These are phyloP conservation scores for Fomitopsis pinicola DNA, from an alignment of 1,284 basidiomycete genomes.

Conservation along the genomic window DNA sequence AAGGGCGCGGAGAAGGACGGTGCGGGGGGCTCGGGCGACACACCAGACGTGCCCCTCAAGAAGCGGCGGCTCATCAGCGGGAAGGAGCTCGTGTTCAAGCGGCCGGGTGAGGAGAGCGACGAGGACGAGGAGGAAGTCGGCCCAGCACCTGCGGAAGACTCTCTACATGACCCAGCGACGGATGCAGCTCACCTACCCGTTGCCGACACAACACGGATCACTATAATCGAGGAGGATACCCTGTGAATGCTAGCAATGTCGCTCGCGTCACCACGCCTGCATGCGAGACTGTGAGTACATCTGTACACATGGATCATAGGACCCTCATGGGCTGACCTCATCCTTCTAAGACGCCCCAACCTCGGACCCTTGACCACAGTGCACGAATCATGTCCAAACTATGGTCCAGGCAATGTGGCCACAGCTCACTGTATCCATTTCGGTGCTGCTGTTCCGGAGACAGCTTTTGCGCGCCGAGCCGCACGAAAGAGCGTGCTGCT, in stretches of 20 bases:
- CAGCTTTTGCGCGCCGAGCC: too few species aligned
- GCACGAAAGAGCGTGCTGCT: too few species aligned
- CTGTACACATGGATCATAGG: too few species aligned
- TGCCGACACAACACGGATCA: slow-evolving; percentile 37
- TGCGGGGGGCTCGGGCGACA: slow-evolving; percentile 13
- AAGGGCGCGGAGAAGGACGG: slow-evolving; percentile 23
- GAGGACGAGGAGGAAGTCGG: slow-evolving; percentile 32
- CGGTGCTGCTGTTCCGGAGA: too few species aligned
- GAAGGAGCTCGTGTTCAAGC: slow-evolving; percentile 52
- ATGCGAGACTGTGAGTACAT: too few species aligned
- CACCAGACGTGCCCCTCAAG: slow-evolving; percentile 36
- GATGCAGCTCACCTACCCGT: slow-evolving; percentile 19
- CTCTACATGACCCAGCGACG: slow-evolving; percentile 10
- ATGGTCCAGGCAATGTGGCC: too few species aligned
- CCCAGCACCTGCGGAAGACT: slow-evolving; percentile 15
- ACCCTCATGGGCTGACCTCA: too few species aligned
- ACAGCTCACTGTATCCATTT: too few species aligned
- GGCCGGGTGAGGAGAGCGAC: slow-evolving; percentile 48
- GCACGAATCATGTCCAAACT: too few species aligned
- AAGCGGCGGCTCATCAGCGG: slow-evolving; percentile 54
- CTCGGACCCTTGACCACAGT: too few species aligned
- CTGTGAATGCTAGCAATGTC: neutral
- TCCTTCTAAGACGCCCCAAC: too few species aligned
- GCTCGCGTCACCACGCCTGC: too few species aligned
- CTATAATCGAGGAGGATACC: slow-evolving; percentile 49